Base-by-base conservation (phyloP, 225 moss, liverwort and hornwort species). In the Asterella californica region DNA sequence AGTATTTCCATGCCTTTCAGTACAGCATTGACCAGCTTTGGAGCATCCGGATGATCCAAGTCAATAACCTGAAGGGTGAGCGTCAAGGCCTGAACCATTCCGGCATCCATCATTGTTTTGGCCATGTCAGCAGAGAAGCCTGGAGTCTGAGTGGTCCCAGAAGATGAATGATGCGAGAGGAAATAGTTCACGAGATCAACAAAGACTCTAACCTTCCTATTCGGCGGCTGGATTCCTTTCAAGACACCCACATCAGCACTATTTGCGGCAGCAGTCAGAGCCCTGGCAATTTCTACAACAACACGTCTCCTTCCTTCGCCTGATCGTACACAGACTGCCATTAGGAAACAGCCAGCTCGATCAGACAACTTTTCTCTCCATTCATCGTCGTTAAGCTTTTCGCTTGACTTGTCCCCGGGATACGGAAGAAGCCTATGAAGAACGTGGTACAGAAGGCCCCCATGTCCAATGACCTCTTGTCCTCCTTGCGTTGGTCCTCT, bases 351-450 rank as follows among this genome's bases (percentile, higher is more conserved):
- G 62, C 91, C 96, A 80, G 96, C 94, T 81, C 91, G 87, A 72
- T 96, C 96, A 75, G 96, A 94, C n/a, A 96, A 72, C 81, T 96
- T 96, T 73, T 96, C 96, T 74, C 89, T 94, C 88, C 87, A 94
- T 81, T 96, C 96, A 76, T 92, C 94, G 74, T 90, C 94, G 82
- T 87, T 91, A 42, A 88, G 72, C 79, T 96, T 96, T 37, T 94
- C 96, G 70, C 68, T 86, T 22, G 42, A 83, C 84, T 86, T 92
- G 72, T 90, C 87, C 42, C 91, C 87, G 64, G 92, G 85, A 81
- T 91, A 90, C 15, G 94, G 92, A 74, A 96, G 96, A 25, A 96
- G 81, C 78, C 96, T 90, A 62, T 96, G 94, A 60, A 96, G 92
- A 71, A 96, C 90, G 86, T 96, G 96, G 82, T 96, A 96, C 22